A percentile compares a stretch with the other conserved stretches of the same genome.
phyloP scores from a whole-genome alignment of 106 monocot genomes.

The Dendrobium officinale region DNA sequence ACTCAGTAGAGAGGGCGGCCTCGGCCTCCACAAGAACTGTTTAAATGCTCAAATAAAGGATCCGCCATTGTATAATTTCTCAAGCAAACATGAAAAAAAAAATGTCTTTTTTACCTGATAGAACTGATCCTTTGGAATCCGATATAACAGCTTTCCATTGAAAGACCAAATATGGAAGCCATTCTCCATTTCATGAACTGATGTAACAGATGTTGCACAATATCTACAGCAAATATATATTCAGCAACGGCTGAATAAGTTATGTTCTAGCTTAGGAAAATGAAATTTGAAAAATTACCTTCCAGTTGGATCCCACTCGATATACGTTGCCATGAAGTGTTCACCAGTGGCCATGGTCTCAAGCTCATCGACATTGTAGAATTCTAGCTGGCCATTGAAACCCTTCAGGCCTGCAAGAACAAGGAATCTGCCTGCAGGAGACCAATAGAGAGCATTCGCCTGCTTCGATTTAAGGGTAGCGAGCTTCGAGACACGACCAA shows the following conservation, averaged over 20 bases:
- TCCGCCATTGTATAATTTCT: neutral
- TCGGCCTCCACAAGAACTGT: conserved; percentile 88
- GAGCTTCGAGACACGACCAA: conserved; percentile 74
- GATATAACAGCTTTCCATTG: conserved; percentile 80
- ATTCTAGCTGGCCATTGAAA: conserved; percentile 90
- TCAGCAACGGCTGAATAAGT: too few species aligned
- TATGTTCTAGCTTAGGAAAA: neutral
- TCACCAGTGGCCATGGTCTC: conserved; percentile 90
- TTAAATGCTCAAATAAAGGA: neutral
- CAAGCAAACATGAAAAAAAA: neutral
- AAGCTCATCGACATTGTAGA: conserved; percentile 90
- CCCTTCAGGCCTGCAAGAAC: conserved; percentile 87
- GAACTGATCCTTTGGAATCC: conserved; percentile 74
- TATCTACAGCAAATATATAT: conserved; percentile 31
- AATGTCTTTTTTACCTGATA: conserved; percentile 41
- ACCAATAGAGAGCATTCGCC: conserved; percentile 92
- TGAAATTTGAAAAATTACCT: conserved; percentile 31
- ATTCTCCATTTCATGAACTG: conserved; percentile 96
- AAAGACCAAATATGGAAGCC: conserved; percentile 94
- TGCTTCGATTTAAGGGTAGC: conserved; percentile 84
- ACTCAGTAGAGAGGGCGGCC: conserved; percentile 67
- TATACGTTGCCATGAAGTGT: conserved; percentile 93
- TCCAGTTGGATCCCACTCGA: conserved; percentile 95
- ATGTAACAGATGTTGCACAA: conserved; percentile 71
- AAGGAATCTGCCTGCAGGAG: conserved; percentile 69